Percentiles rank a stretch among this genome's conserved stretches.
These are phyloP conservation scores for Zoysia pacifica DNA, from an alignment of 176 grass and related monocot species.

Conservation along the genomic window DNA sequence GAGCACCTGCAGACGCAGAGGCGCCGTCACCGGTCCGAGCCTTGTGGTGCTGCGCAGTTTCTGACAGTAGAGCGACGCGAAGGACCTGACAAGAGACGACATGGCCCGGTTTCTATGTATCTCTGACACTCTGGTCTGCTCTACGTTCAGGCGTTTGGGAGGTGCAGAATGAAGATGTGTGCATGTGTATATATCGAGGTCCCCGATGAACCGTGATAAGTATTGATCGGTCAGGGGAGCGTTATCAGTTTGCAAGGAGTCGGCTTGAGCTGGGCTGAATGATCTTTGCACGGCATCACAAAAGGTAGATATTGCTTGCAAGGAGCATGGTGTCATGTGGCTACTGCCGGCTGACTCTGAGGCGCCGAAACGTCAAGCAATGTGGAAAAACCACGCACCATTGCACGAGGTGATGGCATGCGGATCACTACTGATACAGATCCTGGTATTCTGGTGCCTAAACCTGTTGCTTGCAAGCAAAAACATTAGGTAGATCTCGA, in stretches of 20 bases:
- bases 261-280: background rate
- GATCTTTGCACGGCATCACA: slow-evolving; percentile 9
- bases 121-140: background rate
- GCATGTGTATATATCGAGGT: background rate
- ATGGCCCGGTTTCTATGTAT: background rate
- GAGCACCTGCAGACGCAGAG: background rate
- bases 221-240: too few species aligned
- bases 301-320: background rate
- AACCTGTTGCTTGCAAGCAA: too few species aligned
- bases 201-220: too few species aligned
- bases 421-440: too few species aligned
- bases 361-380: slow-evolving; percentile 18
- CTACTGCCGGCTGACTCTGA: background rate
- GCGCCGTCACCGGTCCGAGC: background rate
- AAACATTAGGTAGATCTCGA: too few species aligned
- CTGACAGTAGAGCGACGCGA: slow-evolving; percentile 35
- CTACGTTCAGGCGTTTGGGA: background rate
- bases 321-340: background rate
- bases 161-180: background rate
- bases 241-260: slow-evolving; percentile 4
- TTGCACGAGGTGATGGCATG: background rate
- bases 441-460: too few species aligned
- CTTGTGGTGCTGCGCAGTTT: slow-evolving; percentile 8
- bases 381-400: background rate
- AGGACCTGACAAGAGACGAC: slow-evolving; percentile 34